Base-by-base conservation (phyloP, 2,329 filamentous ascomycete genomes). In the Pseudogymnoascus sp. region DNA sequence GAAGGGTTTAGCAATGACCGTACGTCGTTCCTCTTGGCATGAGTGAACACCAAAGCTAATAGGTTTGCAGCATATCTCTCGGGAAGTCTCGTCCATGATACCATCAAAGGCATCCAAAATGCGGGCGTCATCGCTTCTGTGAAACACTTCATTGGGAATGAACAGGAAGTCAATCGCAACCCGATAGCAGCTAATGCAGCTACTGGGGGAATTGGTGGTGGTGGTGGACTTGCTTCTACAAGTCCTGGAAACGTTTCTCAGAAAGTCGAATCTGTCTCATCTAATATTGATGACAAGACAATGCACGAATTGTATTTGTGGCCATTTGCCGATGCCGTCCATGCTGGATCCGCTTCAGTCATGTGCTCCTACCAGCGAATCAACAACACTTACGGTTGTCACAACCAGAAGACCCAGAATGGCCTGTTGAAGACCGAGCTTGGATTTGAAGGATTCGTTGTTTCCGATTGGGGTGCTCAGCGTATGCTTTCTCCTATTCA, bases 401-500 rank as follows among this genome's bases (percentile, higher is more conserved):
- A 88, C 62, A 92, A 96, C 73, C 88, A 87, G 65, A 91, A 92
- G 72, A 77, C 93, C 1, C 79, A 95, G 66, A 96, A 94, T 68
- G 88, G 88, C 0, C 80, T 95, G 7, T 77, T 95, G 55, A 95
- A 95, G 70, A 90, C 93, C 65, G 90, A 95, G 72, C 79, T 95
- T 2, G 91, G 90, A 6, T 95, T 96, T 70, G 89, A 94, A 72
- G 91, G 91, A 0, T 93, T 91, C 62, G 84, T 94, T 12, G 89
- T 94, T 79, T 88, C 85, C 0, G 92, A 96, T 72, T 96, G 92
- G 92, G 80, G 94, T 4, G 90, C 90, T 0, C 92, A 96, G 71
- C 84, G 90, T 67, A 88, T 8, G 92, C 92, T 11, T 90, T 96
- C 1, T 85, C 83, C n/a, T 89, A 85, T 65, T 89, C 91, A 5